Evolutionary conservation across 2,329 filamentous ascomycete genomes (phyloP), one percentile per base, ranked within the genome.

Genomic region (Pseudogymnoascus sp.): DNA sequence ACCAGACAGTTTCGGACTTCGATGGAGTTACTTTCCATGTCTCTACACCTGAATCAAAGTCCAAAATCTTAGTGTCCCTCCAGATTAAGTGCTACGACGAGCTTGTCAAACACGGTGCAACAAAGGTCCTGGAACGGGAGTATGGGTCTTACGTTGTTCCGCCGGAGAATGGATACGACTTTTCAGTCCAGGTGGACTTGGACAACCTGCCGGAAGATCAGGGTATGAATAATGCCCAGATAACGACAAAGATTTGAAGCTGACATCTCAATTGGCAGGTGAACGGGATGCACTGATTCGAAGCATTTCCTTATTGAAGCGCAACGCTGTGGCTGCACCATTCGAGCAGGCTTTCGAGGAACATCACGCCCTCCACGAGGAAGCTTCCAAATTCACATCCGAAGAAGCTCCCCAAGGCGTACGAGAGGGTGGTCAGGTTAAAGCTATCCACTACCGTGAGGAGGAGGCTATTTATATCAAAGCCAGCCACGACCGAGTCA

Each of bases 401-500:
- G 95, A 99, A 77, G 90, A 93, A 66, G 95, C 96, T 62, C 95
- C 95, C 0, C 91, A 96, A 75, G 93, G 93, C 66, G 82, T 97
- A 31, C 81, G 82, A 68, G 95, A 97, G 77, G 93, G 95, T 60
- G 93, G 93, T 64, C 87, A 95, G 70, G 88, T 97, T 65, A 96
- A 96, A 84, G 88, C 93, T 2, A 96, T 99, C 71, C 93, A 97
- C 77, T 99, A 99, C 79, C 90, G 95, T 63, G 96, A 99, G 73
- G 93, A 97, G 80, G 95, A 99, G 77, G 93, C 95, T 61, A 97
- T 99, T 73, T 99, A 96, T 77, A 89, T 99, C 80, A 97, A 99
- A 80, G 93, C 95, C 66, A 96, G 90, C 76, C 90, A 96, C 79
- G 95, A 99, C 75, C 88, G 95, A 72, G 95, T 99, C 61, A 99